Evolutionary conservation across 768 basidiomycete species (phyloP).

Genomic region (Suillus ampliporus): DNA sequence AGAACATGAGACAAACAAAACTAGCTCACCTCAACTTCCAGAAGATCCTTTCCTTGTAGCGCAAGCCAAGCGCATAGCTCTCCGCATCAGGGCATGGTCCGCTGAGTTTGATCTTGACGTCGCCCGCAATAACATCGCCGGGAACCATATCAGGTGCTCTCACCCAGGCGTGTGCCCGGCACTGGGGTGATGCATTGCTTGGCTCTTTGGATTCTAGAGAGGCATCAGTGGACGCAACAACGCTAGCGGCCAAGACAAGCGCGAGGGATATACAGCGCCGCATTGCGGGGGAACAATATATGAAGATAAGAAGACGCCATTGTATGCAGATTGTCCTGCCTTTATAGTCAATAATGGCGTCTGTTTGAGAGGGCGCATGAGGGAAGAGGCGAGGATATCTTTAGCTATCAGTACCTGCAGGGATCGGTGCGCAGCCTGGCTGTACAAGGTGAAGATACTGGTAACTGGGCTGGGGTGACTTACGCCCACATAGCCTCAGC

Average conservation of each 20-base stretch:
- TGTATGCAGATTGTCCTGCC: not conserved
- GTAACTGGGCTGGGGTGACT: not conserved
- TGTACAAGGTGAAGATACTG: not conserved
- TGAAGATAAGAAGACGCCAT: not conserved
- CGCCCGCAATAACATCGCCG: not conserved
- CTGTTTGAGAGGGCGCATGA: not conserved
- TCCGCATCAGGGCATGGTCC: not conserved
- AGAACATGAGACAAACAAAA: not conserved
- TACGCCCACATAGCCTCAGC: too few relatives aligned
- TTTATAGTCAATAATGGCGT: not conserved
- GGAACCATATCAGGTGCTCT: slow-evolving; percentile 13
- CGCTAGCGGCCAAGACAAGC: not conserved
- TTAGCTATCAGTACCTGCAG: not conserved
- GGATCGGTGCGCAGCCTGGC: not conserved
- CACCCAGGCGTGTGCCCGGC: slow-evolving; percentile 8
- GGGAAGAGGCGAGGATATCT: not conserved
- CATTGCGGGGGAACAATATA: not conserved
- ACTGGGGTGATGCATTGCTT: not conserved
- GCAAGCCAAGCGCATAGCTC: slow-evolving; percentile 4
- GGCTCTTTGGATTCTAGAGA: not conserved
- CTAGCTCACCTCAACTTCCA: not conserved
- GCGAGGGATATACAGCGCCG: not conserved
- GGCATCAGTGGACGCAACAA: not conserved
- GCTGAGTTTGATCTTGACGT: slow-evolving; percentile 6
- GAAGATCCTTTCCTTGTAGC: slow-evolving; percentile 7